Conservation (phyloP, 148 eudicot species). For the Rhododendron mucronatum region DNA sequence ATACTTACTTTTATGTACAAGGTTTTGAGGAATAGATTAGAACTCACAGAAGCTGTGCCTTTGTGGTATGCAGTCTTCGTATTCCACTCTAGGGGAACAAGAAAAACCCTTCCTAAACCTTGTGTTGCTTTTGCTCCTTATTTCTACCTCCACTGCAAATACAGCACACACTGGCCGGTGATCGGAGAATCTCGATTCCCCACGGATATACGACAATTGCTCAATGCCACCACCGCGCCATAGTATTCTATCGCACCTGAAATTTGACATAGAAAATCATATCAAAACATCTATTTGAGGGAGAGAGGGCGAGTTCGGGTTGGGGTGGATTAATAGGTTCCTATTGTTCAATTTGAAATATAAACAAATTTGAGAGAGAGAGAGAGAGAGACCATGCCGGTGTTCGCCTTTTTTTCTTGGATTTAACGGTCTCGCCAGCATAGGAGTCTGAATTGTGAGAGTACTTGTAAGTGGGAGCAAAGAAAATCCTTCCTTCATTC, state of each 20-base stretch:
- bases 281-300: neutral
- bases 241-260: conserved; percentile 84
- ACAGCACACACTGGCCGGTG: conserved; percentile 77
- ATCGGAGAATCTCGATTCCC: conserved; percentile 79
- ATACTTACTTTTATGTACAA: neutral
- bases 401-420: conserved; percentile 76
- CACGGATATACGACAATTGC: conserved; percentile 54
- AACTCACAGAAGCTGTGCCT: conserved; percentile 47
- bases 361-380: conserved; percentile 7
- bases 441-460: conserved; percentile 74
- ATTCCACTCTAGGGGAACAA: conserved; percentile 29
- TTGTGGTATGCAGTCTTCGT: conserved; percentile 35
- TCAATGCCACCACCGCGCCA: conserved; percentile 75
- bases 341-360: neutral
- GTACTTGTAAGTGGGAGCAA: conserved; percentile 86
- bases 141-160: conserved; percentile 53
- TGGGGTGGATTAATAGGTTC: neutral
- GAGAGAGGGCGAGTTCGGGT: neutral
- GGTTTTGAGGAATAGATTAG: neutral
- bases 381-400: conserved; percentile 60
- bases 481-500: conserved; percentile 58
- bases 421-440: conserved; percentile 60
- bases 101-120: conserved; percentile 62
- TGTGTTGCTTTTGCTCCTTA: conserved; percentile 21
- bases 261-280: neutral